Evolutionary conservation across 2,329 filamentous ascomycete species (phyloP).

Genomic region (Fusarium sp.): DNA sequence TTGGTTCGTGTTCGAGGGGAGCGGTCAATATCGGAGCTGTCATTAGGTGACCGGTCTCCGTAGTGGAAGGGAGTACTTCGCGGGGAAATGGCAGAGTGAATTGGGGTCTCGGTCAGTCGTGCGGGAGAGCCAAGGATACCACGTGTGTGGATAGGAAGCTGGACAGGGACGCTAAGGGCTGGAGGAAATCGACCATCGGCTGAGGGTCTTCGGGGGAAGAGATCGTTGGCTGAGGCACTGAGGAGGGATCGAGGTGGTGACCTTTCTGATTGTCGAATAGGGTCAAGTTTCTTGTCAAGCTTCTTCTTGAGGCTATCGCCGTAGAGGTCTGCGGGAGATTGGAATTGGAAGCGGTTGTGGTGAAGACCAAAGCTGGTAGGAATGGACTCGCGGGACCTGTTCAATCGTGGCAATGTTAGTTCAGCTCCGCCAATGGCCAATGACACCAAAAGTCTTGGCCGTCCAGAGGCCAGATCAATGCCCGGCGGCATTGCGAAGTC

Average conservation of each 20-base stretch:
- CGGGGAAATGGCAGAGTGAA: constrained; percentile 65
- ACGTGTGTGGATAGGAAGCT: constrained; percentile 59
- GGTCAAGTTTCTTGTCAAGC: constrained; percentile 72
- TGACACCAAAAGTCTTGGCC: not conserved
- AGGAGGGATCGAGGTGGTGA: constrained; percentile 63
- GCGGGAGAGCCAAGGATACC: constrained; percentile 62
- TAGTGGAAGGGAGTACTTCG: constrained; percentile 61
- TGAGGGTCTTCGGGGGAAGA: constrained; percentile 54
- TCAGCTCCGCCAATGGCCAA: constrained; percentile 1
- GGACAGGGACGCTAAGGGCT: constrained; percentile 61
- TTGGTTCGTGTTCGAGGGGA: constrained; percentile 63
- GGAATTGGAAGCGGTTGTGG: constrained; percentile 66
- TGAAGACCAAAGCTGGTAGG: constrained; percentile 63
- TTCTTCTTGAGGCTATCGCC: constrained; percentile 69
- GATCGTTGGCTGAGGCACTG: constrained; percentile 60
- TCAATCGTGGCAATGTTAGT: constrained; percentile 35
- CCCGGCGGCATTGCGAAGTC: not conserved
- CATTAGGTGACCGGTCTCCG: constrained; percentile 60
- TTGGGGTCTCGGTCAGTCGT: constrained; percentile 62
- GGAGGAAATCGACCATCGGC: constrained; percentile 60
- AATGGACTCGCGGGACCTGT: constrained; percentile 61
- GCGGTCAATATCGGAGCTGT: constrained; percentile 63
- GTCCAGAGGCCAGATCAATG: constrained; percentile 13
- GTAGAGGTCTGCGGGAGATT: constrained; percentile 63
- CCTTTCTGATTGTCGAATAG: constrained; percentile 62